Percentiles rank a stretch among this genome's conserved stretches.
These are phyloP conservation scores for Actinidia polygama DNA, from an alignment of 179 eudicot genomes.

Conservation along the genomic window DNA sequence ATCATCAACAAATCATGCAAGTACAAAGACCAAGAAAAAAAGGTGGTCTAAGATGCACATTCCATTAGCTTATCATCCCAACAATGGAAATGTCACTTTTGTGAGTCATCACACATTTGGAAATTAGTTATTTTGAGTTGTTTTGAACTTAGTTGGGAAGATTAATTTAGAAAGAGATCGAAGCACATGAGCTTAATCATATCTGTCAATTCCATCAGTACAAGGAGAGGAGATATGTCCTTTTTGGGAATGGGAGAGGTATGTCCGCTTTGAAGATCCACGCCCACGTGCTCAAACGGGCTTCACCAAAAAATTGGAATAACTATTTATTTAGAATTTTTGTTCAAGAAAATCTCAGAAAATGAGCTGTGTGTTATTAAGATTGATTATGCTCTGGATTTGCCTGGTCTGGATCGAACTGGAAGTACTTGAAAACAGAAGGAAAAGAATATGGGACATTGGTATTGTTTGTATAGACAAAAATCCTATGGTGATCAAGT, in stretches of 20 bases:
- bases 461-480: too few species aligned
- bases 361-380: too few species aligned
- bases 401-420: too few species aligned
- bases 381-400: too few species aligned
- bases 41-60: slow-evolving; percentile 16
- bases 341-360: too few species aligned
- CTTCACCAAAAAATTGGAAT: too few species aligned
- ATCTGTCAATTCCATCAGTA: neutral
- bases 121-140: neutral
- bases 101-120: slow-evolving; percentile 18
- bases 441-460: too few species aligned
- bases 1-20: slow-evolving; percentile 44
- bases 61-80: neutral
- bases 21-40: slow-evolving; percentile 23
- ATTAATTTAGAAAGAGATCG: too few species aligned
- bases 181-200: slow-evolving; percentile 21
- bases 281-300: slow-evolving; percentile 7
- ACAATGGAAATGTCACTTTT: slow-evolving; percentile 14
- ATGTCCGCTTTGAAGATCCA: slow-evolving; percentile 10
- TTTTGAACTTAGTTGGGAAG: neutral
- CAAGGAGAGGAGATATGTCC: slow-evolving; percentile 17
- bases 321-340: too few species aligned
- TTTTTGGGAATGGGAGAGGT: slow-evolving; percentile 28
- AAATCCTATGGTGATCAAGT: too few species aligned
- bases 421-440: too few species aligned